Base-by-base conservation (phyloP, 352 stramenopile species). In the Phytophthora lateralis region DNA sequence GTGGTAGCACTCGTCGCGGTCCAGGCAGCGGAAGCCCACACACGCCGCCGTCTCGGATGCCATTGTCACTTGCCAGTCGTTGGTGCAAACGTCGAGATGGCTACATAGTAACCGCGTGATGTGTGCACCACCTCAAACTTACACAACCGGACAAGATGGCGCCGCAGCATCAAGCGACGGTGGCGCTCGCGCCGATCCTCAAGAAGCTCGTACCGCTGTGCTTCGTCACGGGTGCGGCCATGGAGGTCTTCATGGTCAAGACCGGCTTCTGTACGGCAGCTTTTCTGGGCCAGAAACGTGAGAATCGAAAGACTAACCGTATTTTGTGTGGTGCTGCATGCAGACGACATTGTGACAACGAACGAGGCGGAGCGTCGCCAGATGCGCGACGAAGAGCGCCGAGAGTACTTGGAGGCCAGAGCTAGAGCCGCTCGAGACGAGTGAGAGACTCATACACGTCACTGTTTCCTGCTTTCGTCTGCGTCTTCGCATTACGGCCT, bases 181-280 rank as follows among this genome's bases (percentile, higher is more conserved):
- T 91, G 55, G 75, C 80, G 70, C 66, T 95, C 8, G 63, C 51
- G 51, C 82, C 84, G 62, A 90, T 95, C 54, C 71, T 95, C 27
- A 80, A 82, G 66, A 95, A 95, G 65, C 72, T 94, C 35, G 67
- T 96, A 60, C 88, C 88, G 30, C 47, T 94, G 14, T 95, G 88
- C 71, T 96, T 96, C 65, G 61, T 91, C 32, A 87, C 81, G 30
- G 88, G 88, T 45, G 87, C 87, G 14, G 79, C 66, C 27, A 94
- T 96, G 75, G 88, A 96, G 71, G 38, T 82, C 11, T 95, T 96
- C 60, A 96, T 96, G 88, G 87, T 96, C 69, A 93, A 95, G 57
- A 93, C 86, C 0, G 86, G 84, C 29, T 95, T 95, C 63, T 95
- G 86, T 95, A 69, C 63, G 86, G 17, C 17, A 6, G 39, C 18